Percentiles rank a stretch among this genome's conserved stretches.
phyloP scores from a whole-genome alignment of 2,329 filamentous ascomycete species.

The Clonostachys byssicola region DNA sequence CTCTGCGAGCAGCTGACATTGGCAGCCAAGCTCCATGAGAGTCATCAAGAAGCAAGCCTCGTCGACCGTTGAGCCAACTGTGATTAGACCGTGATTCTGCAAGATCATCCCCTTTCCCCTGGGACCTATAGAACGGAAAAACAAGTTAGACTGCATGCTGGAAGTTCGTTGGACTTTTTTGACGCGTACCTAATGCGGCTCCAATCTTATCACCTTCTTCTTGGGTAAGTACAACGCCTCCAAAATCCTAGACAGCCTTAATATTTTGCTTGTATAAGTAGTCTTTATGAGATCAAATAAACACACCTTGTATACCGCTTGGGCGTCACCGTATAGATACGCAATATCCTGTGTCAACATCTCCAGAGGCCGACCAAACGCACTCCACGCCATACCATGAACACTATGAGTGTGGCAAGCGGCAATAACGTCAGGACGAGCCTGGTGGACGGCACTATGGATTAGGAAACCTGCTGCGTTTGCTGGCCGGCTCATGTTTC shows the following conservation, averaged over 20 bases:
- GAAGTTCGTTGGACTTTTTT: too few relatives aligned
- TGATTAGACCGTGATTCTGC: conserved; percentile 67
- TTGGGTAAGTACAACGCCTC: conserved; percentile 47
- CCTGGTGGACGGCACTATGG: conserved; percentile 62
- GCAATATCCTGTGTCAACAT: conserved; percentile 66
- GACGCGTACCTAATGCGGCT: conserved; percentile 40
- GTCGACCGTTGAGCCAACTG: conserved; percentile 66
- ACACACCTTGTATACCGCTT: neutral
- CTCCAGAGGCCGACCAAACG: conserved; percentile 59
- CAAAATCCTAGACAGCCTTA: conserved; percentile 44
- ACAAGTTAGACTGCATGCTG: neutral
- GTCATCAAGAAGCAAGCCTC: conserved; percentile 70
- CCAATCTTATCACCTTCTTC: conserved; percentile 63
- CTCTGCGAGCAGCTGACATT: conserved; percentile 23
- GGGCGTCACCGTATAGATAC: conserved; percentile 50
- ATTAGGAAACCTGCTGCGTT: conserved; percentile 70
- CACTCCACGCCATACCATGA: conserved; percentile 62
- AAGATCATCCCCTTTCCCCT: conserved; percentile 60
- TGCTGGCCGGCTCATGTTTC: neutral
- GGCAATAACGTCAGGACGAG: conserved; percentile 59
- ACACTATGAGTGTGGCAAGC: conserved; percentile 65
- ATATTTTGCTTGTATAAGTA: conserved; percentile 45
- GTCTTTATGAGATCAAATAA: too few relatives aligned
- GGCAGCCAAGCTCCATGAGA: conserved; percentile 62
- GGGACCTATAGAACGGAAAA: neutral